Conservation (phyloP, 257 asterid genomes). For the Catharanthus roseus region DNA sequence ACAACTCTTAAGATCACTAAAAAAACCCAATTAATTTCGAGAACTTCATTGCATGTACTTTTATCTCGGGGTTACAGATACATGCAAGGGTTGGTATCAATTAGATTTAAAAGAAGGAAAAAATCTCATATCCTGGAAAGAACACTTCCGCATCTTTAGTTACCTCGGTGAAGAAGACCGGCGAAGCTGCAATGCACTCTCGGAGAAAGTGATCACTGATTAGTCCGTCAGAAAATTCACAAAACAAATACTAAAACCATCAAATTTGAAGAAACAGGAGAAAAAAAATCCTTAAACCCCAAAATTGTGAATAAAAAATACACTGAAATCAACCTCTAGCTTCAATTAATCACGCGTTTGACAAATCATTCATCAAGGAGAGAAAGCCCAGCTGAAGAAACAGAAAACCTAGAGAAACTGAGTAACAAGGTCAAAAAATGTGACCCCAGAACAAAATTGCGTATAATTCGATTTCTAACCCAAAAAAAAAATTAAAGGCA, state of each 20-base stretch:
- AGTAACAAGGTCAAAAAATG: conserved; percentile 1
- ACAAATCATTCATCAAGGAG: conserved; percentile 4
- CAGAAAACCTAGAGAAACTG: background rate
- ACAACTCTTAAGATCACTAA: background rate
- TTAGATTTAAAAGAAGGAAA: background rate
- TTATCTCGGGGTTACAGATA: background rate
- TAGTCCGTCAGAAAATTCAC: conserved; percentile 28
- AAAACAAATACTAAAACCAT: conserved; percentile 8
- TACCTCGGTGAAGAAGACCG: conserved; percentile 34
- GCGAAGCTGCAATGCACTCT: conserved; percentile 25
- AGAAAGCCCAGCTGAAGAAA: conserved; percentile 13
- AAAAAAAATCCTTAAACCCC: conserved; percentile 16
- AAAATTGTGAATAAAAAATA: background rate
- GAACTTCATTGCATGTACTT: conserved; percentile 3
- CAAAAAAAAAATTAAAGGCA: too few relatives aligned
- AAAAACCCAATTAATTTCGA: conserved; percentile 1
- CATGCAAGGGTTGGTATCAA: conserved; percentile 9
- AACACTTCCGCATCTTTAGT: background rate
- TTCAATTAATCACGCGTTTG: background rate
- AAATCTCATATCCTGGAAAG: background rate
- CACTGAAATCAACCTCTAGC: conserved; percentile 3
- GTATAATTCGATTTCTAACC: background rate
- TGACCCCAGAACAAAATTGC: conserved; percentile 6
- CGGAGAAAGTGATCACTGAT: conserved; percentile 28
- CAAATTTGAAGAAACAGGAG: conserved; percentile 8